phyloP scores from a whole-genome alignment of 148 eudicot genomes.

The Fallopia convolvulus region DNA sequence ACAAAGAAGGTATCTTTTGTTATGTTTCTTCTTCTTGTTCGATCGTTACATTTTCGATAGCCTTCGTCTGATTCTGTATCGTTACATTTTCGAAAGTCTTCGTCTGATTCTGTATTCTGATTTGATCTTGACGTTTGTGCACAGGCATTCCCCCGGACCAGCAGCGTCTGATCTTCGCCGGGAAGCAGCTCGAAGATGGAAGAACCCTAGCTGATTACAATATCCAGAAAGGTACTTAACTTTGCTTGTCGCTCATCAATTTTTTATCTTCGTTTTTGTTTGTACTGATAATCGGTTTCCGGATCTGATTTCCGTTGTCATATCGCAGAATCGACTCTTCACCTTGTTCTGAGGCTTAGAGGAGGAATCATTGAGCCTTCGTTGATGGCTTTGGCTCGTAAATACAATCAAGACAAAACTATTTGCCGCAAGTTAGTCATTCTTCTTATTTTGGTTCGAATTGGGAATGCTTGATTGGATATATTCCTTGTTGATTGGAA shows the following conservation, averaged over 20 bases:
- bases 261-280: neutral
- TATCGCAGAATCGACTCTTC: slow-evolving; percentile 25
- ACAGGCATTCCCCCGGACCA: slow-evolving; percentile 25
- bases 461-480: neutral
- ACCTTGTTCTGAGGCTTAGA: slow-evolving; percentile 27
- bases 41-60: neutral
- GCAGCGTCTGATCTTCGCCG: slow-evolving; percentile 28
- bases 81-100: neutral
- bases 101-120: neutral
- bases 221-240: slow-evolving; percentile 25
- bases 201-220: slow-evolving; percentile 38
- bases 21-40: neutral
- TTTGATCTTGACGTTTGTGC: neutral
- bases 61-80: neutral
- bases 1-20: slow-evolving; percentile 15
- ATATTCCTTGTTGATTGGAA: neutral
- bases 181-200: slow-evolving; percentile 31
- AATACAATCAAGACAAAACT: slow-evolving; percentile 32
- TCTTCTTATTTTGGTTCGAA: neutral
- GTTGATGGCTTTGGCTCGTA: slow-evolving; percentile 33
- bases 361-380: slow-evolving; percentile 30
- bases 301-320: neutral
- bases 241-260: neutral
- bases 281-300: neutral
- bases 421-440: slow-evolving; percentile 32